Base-by-base conservation (phyloP, 805 yeast species). In the Candida ortonii region DNA sequence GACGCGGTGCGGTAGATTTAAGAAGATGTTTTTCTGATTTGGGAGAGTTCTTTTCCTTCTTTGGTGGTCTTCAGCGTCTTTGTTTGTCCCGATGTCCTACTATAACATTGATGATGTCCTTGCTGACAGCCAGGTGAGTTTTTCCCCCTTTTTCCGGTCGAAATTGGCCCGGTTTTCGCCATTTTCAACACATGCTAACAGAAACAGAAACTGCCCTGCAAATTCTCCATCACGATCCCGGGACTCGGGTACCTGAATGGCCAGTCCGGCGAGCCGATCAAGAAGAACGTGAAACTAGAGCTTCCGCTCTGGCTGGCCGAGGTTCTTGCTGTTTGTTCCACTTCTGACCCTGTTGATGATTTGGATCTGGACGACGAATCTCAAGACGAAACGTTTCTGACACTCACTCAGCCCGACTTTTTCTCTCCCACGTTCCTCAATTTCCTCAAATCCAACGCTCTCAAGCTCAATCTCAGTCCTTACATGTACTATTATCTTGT, bases 291-390 rank as follows among this genome's bases (percentile, higher is more conserved):
- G 3, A 78, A 78, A 49, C 50, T 87, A 3, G 89, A 84, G 38
- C 66, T 90, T 16, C 97, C 97, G 0, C 58, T 88, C 18, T 90
- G 97, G 97, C 61, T 90, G 25, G 94, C 96, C 0, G 80, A 80
- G 39, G 73, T 83, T 2, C 62, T 89, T 20, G 95, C 95, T 0
- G 64, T 73, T 13, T 58, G 62, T 48, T 60, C 46, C 50, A 68
- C 41, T 6, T 36, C 38, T 11, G 48, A 52, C 10, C 45, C 40
- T 10, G 43, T 50, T 36, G 20, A 52, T 46, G 24, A 49, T 44
- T 66, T 57, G 13, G 24, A 49, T 44, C 66, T 57, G 13, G 61
- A 54, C 9, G 57, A 60, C 1, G 62, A 51, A 7, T 43, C 39
- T 7, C 34, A 43, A 15, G 68, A 60, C 17, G 62, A 55, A 12